Evolutionary conservation across 2,329 filamentous ascomycete species (phyloP).

Genomic region (Beauveria medogensis): DNA sequence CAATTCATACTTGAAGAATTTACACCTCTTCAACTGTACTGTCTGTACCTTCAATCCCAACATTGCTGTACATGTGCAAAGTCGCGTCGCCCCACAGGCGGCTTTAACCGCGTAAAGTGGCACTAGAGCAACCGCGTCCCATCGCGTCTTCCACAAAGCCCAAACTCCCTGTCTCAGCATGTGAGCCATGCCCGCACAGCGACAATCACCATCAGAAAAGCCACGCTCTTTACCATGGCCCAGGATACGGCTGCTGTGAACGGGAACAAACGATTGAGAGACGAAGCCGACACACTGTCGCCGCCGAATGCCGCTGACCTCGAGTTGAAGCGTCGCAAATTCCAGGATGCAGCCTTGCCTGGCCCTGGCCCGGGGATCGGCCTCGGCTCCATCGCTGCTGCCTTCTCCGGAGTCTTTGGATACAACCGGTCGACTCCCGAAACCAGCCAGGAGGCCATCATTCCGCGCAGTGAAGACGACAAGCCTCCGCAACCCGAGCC

Average conservation of each 20-base stretch:
- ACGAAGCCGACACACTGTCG: constrained; percentile 4
- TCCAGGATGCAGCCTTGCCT: background rate
- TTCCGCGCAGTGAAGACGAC: constrained; percentile 3
- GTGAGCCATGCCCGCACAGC: background rate
- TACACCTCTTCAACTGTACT: too few species aligned
- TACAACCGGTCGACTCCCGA: constrained; percentile 15
- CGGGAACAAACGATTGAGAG: constrained; percentile 6
- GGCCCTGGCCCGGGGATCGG: background rate
- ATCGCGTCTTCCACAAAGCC: constrained; percentile 4
- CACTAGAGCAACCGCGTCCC: constrained; percentile 3
- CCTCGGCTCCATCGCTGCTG: constrained; percentile 21
- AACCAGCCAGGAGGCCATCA: background rate
- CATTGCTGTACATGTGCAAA: background rate
- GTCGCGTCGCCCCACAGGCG: background rate
- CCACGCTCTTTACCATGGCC: background rate
- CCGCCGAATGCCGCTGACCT: constrained; percentile 1
- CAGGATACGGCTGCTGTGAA: background rate
- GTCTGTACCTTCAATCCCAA: background rate
- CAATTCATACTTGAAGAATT: too few species aligned
- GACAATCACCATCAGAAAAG: background rate
- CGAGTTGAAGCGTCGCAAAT: constrained; percentile 6
- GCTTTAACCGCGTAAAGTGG: constrained; percentile 5
- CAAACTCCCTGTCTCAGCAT: background rate
- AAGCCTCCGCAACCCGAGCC: background rate
- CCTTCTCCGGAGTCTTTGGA: constrained; percentile 22